Evolutionary conservation across 805 yeast genomes (phyloP), one percentile per base, ranked within the genome.

Genomic region (Tetrapisispora namnaoensis): DNA sequence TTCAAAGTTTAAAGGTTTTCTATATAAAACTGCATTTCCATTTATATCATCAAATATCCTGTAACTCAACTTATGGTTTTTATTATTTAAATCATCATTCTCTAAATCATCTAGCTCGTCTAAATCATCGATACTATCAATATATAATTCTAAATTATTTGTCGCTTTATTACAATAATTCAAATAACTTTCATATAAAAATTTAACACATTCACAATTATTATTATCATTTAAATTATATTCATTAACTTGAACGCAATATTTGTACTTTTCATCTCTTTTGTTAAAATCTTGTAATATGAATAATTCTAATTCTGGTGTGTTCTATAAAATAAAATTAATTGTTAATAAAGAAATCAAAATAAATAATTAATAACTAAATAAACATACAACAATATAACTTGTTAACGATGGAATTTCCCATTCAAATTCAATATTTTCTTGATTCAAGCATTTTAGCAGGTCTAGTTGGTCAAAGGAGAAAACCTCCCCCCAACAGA

Each of bases 1-100:
- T 38, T 45, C 43, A 38, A 45, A 45, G 4, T 13, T 16, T 20
- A 45, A 27, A 11, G 40, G 42, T 20, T 30, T 45, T 21, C 47
- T 28, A 22, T 21, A 45, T n/a, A 45, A 30, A 4, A n/a, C 4
- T 2, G 28, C 10, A 7, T 44, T 28, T 11, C 5, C 16, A 20
- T 22, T 17, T n/a, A 17, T 21, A 20, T 38, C 21, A 17, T 38
- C 28, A 14, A 18, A 20, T 34, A n/a, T 10, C 11, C 2, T 16
- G 34, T 42, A 42, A 13, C 8, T 17, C 14, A 36, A 35, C 4
- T 44, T 14, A 16, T 24, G 24, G 14, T 16, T 17, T 4, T 28
- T 14, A 20, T 14, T 7, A 17, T 32, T 27, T 14, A 8, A n/a
- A 4, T 20, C 13, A 24, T 37, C 24, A 36, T 36, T 4, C 17